These are phyloP conservation scores for Alternaria arbusti DNA, from an alignment of 2,329 filamentous ascomycete genomes.

Conservation along the genomic window DNA sequence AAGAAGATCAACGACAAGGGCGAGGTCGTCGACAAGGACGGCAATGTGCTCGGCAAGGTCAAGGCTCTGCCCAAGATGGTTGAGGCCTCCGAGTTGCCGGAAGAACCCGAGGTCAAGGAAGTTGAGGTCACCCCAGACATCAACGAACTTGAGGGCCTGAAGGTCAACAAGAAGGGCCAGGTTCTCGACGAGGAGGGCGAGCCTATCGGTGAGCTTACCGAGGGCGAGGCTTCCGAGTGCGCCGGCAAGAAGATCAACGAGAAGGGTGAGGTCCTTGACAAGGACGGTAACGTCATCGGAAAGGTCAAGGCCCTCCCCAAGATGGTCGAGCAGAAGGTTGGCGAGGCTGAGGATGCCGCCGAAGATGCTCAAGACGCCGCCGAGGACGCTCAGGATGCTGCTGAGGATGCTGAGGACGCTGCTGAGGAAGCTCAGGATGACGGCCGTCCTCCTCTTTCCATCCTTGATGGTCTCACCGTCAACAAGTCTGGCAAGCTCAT, in stretches of 20 bases:
- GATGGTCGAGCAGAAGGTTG: constrained; percentile 45
- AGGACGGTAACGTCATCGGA: constrained; percentile 68
- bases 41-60: constrained; percentile 68
- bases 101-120: constrained; percentile 50
- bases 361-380: constrained; percentile 28
- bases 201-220: constrained; percentile 59
- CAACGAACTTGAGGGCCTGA: constrained; percentile 58
- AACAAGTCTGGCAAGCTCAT: constrained; percentile 61
- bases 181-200: constrained; percentile 61
- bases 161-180: constrained; percentile 66
- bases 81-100: constrained; percentile 22
- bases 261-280: constrained; percentile 69
- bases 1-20: constrained; percentile 71
- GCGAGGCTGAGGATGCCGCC: constrained; percentile 36
- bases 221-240: constrained; percentile 67
- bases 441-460: constrained; percentile 55
- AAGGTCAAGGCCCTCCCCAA: constrained; percentile 62
- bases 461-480: constrained; percentile 57
- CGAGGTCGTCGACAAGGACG: constrained; percentile 68
- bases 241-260: constrained; percentile 70
- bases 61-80: constrained; percentile 57
- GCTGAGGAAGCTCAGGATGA: constrained; percentile 42
- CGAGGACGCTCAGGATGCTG: constrained; percentile 43
- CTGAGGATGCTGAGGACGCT: constrained; percentile 40
- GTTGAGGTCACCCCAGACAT: constrained; percentile 53